Evolutionary conservation across 192 early-diverging fungal species (phyloP).

Genomic region (Backusella liffmaniae): DNA sequence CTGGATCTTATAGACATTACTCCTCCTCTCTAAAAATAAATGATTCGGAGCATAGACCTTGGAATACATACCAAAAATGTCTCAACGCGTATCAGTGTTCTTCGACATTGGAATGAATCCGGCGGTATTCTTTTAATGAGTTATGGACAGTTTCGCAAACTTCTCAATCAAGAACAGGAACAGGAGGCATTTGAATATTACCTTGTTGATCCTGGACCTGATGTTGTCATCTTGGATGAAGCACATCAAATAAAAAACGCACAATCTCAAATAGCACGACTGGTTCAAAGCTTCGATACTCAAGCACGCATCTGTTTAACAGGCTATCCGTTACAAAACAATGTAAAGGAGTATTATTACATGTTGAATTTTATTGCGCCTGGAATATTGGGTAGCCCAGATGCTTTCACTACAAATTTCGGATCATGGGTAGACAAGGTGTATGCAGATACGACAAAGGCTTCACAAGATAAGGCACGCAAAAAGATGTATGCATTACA

Average conservation of each 20-base stretch:
- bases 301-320: constrained; percentile 70
- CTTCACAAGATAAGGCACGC: constrained; percentile 17
- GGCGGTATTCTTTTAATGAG: constrained; percentile 73
- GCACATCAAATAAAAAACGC: constrained; percentile 73
- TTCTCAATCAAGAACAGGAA: constrained; percentile 18
- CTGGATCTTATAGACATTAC: not conserved
- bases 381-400: constrained; percentile 54
- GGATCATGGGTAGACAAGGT: constrained; percentile 61
- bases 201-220: constrained; percentile 64
- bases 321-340: constrained; percentile 85
- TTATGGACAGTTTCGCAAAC: constrained; percentile 58
- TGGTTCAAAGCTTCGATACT: constrained; percentile 48
- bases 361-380: constrained; percentile 78
- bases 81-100: constrained; percentile 22
- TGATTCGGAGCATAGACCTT: not conserved
- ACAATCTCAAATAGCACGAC: not conserved
- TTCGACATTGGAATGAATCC: constrained; percentile 54
- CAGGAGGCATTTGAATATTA: constrained; percentile 23
- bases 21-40: too few species aligned
- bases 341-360: constrained; percentile 74
- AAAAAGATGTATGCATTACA: constrained; percentile 54
- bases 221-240: constrained; percentile 79
- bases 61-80: not conserved
- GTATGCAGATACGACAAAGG: constrained; percentile 47
- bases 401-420: constrained; percentile 57